Conservation (phyloP, 2,329 filamentous ascomycete genomes). For the Fonsecaea erecta region DNA sequence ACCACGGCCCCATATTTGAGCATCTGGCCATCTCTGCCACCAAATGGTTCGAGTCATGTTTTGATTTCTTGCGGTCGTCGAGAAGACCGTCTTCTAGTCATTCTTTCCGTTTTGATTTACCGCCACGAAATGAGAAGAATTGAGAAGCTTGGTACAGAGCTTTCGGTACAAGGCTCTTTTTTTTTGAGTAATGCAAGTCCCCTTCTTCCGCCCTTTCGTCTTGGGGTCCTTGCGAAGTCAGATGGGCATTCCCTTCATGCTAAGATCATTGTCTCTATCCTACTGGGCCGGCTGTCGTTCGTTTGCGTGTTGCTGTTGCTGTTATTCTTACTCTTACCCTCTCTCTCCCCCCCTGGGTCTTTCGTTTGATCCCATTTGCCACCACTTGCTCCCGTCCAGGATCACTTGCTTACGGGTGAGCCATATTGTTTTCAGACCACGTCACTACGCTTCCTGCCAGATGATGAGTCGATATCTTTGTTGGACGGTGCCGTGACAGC, state of each 20-base stretch:
- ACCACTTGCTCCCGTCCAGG: neutral
- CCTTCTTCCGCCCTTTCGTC: neutral
- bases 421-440: neutral
- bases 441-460: neutral
- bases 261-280: neutral
- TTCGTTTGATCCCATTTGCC: neutral
- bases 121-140: neutral
- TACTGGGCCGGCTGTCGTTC: neutral
- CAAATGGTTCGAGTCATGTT: neutral
- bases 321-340: no score
- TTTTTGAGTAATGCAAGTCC: neutral
- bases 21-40: neutral
- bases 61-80: neutral
- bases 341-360: neutral
- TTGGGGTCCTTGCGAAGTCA: neutral
- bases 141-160: neutral
- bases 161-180: neutral
- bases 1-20: neutral
- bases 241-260: neutral
- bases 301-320: neutral
- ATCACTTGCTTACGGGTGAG: neutral
- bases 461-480: neutral
- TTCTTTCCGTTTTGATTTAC: neutral
- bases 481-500: neutral
- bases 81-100: neutral